Evolutionary conservation across 345 rosid genomes (phyloP).

Genomic region (Anacardium occidentale): DNA sequence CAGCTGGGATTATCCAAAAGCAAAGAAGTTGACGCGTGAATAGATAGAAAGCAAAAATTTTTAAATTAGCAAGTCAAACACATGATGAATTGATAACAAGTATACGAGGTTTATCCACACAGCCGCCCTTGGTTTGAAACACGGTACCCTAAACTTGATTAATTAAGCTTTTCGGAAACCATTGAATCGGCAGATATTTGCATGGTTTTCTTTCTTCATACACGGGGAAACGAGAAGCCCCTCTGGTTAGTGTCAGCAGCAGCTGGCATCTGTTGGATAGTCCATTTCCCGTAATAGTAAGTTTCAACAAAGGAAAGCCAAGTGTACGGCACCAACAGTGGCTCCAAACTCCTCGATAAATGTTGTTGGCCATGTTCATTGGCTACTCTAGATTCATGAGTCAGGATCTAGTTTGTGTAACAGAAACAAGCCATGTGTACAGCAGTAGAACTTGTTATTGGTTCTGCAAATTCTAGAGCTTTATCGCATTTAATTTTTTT

Average conservation of each 20-base stretch:
- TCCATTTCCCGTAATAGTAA: not conserved
- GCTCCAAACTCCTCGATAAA: not conserved
- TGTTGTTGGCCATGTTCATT: slow-evolving; percentile 1
- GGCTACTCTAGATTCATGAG: not conserved
- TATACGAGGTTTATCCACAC: not conserved
- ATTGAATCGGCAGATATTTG: not conserved
- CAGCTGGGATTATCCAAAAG: not conserved
- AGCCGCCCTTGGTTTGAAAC: slow-evolving; percentile 1
- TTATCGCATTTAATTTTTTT: too few relatives aligned
- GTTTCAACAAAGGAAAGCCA: slow-evolving; percentile 19
- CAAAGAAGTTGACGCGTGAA: not conserved
- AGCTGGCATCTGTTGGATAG: slow-evolving; percentile 3
- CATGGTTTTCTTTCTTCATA: not conserved
- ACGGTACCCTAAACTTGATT: not conserved
- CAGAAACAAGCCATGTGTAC: slow-evolving; percentile 26
- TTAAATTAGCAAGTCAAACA: slow-evolving; percentile 7
- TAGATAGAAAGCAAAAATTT: slow-evolving; percentile 1
- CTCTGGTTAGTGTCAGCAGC: not conserved
- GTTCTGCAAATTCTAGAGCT: slow-evolving; percentile 20
- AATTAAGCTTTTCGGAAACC: too few relatives aligned
- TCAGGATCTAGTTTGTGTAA: not conserved
- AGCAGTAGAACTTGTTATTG: slow-evolving; percentile 13
- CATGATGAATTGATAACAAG: not conserved
- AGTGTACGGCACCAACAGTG: slow-evolving; percentile 27
- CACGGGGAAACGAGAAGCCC: not conserved